These are phyloP conservation scores for Flaveria linearis DNA, from an alignment of 129 eudicot genomes.

Conservation along the genomic window DNA sequence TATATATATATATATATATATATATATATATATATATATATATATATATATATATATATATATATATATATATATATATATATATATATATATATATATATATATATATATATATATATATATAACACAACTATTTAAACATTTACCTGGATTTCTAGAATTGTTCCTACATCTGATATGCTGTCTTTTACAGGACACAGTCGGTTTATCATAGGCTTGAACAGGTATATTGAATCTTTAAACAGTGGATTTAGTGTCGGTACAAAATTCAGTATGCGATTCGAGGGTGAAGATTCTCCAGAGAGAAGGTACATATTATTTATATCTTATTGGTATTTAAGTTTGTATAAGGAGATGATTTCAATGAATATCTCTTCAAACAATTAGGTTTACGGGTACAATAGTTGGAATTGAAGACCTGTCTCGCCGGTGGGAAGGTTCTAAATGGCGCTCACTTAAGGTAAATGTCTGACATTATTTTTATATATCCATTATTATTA, in stretches of 20 bases:
- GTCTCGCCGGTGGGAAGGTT: conserved; percentile 69
- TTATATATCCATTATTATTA: background rate
- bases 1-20: no score
- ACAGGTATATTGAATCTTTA: conserved; percentile 78
- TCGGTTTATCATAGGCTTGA: conserved; percentile 84
- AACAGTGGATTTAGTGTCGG: conserved; percentile 62
- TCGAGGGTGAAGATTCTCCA: conserved; percentile 93
- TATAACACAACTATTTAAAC: no score
- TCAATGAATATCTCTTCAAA: background rate
- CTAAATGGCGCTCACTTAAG: conserved; percentile 83
- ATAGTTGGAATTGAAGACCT: conserved; percentile 67
- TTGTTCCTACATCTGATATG: background rate
- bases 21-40: no score
- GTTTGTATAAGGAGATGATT: conserved; percentile 7
- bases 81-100: no score
- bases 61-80: no score
- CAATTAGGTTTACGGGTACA: conserved; percentile 76
- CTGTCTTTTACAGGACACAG: conserved; percentile 58
- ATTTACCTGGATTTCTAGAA: no score
- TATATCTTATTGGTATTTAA: background rate
- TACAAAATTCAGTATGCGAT: conserved; percentile 82
- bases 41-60: no score
- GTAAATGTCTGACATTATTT: conserved; percentile 32
- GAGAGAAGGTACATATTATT: conserved; percentile 67
- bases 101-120: no score